A percentile compares a stretch with the other conserved stretches of the same genome.
These are phyloP conservation scores for Zanthoxylum bungeanum DNA, from an alignment of 345 rosid species.

Conservation along the genomic window DNA sequence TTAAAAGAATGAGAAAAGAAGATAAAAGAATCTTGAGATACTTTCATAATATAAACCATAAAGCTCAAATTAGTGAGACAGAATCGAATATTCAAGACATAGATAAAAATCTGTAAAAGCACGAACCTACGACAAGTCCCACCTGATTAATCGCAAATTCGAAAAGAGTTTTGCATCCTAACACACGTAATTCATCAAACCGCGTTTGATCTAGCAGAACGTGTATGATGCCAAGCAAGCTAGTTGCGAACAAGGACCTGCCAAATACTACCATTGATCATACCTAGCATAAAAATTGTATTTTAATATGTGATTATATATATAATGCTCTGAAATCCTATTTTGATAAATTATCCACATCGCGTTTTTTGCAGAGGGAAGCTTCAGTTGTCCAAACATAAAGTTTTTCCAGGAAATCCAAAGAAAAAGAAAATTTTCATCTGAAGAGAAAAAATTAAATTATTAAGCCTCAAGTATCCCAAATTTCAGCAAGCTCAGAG, in stretches of 20 bases:
- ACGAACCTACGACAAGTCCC: constrained; percentile 19
- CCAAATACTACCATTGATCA: constrained; percentile 5
- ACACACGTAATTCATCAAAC: constrained; percentile 46
- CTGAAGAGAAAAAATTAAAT: background rate
- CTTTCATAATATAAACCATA: background rate
- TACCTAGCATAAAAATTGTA: constrained; percentile 2
- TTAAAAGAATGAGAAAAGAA: background rate
- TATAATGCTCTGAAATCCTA: background rate
- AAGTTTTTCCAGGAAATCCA: background rate
- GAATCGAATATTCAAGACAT: background rate
- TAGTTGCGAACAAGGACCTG: constrained; percentile 76
- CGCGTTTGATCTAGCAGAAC: constrained; percentile 66
- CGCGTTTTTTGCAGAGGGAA: background rate
- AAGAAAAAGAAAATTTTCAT: background rate
- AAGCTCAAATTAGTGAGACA: background rate
- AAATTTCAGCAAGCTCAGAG: background rate
- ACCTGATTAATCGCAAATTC: constrained; percentile 78
- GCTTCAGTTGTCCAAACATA: background rate
- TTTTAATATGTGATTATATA: background rate
- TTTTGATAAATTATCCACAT: too few species aligned
- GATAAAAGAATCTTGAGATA: constrained; percentile 13
- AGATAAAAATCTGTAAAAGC: constrained; percentile 4
- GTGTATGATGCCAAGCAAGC: constrained; percentile 67
- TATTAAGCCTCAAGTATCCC: background rate
- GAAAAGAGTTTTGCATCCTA: constrained; percentile 65